phyloP scores from a whole-genome alignment of 2,329 filamentous ascomycete genomes.

The Aureobasidium sp. region DNA sequence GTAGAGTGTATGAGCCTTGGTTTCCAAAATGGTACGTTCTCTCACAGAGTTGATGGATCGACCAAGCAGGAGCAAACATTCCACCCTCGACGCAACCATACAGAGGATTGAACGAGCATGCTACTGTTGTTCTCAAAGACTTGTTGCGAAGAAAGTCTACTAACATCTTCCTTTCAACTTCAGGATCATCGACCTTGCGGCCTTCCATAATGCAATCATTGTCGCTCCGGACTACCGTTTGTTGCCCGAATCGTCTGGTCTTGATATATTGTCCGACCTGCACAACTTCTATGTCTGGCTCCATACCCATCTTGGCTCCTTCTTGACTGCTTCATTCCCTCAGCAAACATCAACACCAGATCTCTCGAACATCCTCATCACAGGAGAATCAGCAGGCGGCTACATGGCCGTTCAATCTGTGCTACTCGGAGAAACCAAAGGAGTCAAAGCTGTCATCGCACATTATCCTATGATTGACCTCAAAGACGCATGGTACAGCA shows the following conservation, averaged over 20 bases:
- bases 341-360: conserved; percentile 19
- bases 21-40: conserved; percentile 17
- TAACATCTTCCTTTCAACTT: not conserved
- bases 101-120: not conserved
- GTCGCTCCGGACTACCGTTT: conserved; percentile 45
- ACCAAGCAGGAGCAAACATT: not conserved
- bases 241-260: conserved; percentile 39
- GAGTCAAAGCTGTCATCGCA: conserved; percentile 19
- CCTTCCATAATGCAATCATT: conserved; percentile 32
- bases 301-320: not conserved
- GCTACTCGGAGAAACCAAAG: conserved; percentile 20
- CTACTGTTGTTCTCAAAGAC: not conserved
- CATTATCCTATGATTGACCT: conserved; percentile 29
- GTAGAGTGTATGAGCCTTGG: conserved; percentile 12
- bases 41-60: not conserved
- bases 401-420: conserved; percentile 30
- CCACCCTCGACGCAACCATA: not conserved
- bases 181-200: not conserved
- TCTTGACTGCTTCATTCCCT: conserved; percentile 1
- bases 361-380: conserved; percentile 23
- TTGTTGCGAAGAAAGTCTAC: not conserved
- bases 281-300: conserved; percentile 44
- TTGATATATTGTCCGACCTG: conserved; percentile 42
- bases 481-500: not conserved
- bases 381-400: conserved; percentile 34